phyloP scores from a whole-genome alignment of 495 filamentous ascomycete genomes.

The Trichoderma reesei region DNA sequence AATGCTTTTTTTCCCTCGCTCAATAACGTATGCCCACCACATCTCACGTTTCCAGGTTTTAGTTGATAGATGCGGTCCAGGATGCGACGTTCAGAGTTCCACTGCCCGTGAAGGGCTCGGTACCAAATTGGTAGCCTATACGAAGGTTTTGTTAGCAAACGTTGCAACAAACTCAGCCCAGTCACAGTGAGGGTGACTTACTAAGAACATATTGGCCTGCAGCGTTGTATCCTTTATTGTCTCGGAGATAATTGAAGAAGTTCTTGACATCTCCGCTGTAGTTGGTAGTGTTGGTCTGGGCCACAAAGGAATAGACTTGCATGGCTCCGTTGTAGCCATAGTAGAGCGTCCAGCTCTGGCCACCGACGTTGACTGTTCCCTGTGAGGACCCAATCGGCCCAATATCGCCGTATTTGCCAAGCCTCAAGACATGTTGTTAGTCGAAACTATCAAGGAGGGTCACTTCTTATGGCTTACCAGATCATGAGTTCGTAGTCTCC shows the following conservation, averaged over 20 bases:
- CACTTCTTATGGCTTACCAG: slow-evolving; percentile 24
- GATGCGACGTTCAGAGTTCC: not conserved
- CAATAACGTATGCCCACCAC: not conserved
- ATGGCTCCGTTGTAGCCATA: slow-evolving; percentile 28
- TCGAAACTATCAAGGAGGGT: no score
- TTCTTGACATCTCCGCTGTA: slow-evolving; percentile 27
- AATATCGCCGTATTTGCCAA: slow-evolving; percentile 18
- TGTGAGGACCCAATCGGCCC: slow-evolving; percentile 32
- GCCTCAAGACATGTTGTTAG: not conserved
- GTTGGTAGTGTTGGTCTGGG: slow-evolving; percentile 11
- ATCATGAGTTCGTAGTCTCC: slow-evolving; percentile 44
- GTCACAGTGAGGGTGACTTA: slow-evolving; percentile 19
- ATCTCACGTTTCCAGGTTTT: not conserved
- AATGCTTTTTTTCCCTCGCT: not conserved
- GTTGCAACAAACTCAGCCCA: not conserved
- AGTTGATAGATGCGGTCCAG: not conserved
- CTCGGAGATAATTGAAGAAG: slow-evolving; percentile 33
- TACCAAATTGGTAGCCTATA: slow-evolving; percentile 34
- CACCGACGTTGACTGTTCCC: slow-evolving; percentile 23
- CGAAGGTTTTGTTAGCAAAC: slow-evolving; percentile 7
- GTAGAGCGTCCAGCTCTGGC: slow-evolving; percentile 29
- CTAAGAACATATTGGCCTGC: slow-evolving; percentile 36
- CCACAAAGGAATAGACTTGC: slow-evolving; percentile 39
- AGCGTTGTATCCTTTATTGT: slow-evolving; percentile 28
- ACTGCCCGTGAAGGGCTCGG: slow-evolving; percentile 27